phyloP scores from a whole-genome alignment of 2,329 filamentous ascomycete species.

The Xylariaceae sp. region DNA sequence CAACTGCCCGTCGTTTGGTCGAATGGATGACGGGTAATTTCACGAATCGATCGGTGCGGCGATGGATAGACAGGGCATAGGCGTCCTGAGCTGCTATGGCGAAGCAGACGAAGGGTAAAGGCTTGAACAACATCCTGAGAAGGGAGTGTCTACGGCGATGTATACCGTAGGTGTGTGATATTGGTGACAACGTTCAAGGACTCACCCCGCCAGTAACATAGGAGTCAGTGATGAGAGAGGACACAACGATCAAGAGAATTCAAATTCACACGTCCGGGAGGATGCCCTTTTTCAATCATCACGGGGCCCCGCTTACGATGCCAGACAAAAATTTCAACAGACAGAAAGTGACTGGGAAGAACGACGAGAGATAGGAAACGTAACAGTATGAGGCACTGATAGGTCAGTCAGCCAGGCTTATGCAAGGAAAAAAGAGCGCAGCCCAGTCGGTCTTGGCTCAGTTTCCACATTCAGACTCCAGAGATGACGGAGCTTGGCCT shows the following conservation, averaged over 20 bases:
- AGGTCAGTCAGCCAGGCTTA: neutral
- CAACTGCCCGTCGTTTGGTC: constrained; percentile 37
- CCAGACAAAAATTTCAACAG: too few relatives aligned
- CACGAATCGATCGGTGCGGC: constrained; percentile 36
- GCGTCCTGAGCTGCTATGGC: constrained; percentile 22
- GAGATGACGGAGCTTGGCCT: neutral
- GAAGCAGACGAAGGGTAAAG: constrained; percentile 20
- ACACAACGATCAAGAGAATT: too few relatives aligned
- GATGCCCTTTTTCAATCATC: neutral
- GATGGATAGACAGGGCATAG: constrained; percentile 17
- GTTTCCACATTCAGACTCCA: neutral
- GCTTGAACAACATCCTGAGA: constrained; percentile 12
- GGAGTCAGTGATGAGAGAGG: neutral
- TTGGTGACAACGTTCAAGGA: neutral
- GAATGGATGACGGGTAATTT: constrained; percentile 42
- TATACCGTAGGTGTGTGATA: neutral
- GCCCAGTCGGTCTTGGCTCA: neutral
- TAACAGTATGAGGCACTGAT: too few relatives aligned
- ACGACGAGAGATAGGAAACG: too few relatives aligned
- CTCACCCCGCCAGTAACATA: neutral
- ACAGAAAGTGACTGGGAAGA: too few relatives aligned
- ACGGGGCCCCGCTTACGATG: too few relatives aligned
- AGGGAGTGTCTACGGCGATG: neutral
- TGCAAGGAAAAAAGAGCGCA: neutral
- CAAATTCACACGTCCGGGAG: neutral